These are phyloP conservation scores for Tagetes patula DNA, from an alignment of 129 eudicot species.

Conservation along the genomic window DNA sequence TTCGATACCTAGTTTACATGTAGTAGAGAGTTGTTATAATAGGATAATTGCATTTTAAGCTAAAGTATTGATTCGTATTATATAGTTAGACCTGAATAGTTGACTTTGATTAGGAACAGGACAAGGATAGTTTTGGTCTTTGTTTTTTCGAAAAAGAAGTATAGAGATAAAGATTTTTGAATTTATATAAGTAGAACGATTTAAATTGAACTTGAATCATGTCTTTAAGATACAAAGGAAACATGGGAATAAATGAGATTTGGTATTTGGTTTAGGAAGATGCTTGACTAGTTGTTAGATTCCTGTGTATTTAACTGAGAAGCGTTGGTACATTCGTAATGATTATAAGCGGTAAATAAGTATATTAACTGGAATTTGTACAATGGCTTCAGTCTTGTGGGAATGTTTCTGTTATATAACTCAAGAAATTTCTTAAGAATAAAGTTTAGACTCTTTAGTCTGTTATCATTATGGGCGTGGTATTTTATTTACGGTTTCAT, in stretches of 20 bases:
- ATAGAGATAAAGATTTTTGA: neutral
- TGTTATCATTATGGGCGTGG: neutral
- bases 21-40: neutral
- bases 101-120: neutral
- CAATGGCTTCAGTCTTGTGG: neutral
- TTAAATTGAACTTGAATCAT: neutral
- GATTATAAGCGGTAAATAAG: slow-evolving; percentile 5
- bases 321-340: slow-evolving; percentile 3
- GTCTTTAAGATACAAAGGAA: neutral
- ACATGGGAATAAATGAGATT: neutral
- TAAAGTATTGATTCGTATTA: neutral
- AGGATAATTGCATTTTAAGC: neutral
- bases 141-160: neutral
- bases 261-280: neutral
- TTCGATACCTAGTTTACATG: neutral
- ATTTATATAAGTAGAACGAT: neutral
- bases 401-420: neutral
- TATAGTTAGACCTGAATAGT: neutral
- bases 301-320: neutral
- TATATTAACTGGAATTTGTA: neutral
- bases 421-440: neutral
- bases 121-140: neutral
- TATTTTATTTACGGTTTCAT: neutral
- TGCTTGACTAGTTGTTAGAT: neutral
- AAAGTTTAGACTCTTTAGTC: neutral